A percentile compares a stretch with the other conserved stretches of the same genome.
Evolutionary conservation across 1,139 yeast genomes (phyloP).

Genomic region (Suhomyces panamericanus): DNA sequence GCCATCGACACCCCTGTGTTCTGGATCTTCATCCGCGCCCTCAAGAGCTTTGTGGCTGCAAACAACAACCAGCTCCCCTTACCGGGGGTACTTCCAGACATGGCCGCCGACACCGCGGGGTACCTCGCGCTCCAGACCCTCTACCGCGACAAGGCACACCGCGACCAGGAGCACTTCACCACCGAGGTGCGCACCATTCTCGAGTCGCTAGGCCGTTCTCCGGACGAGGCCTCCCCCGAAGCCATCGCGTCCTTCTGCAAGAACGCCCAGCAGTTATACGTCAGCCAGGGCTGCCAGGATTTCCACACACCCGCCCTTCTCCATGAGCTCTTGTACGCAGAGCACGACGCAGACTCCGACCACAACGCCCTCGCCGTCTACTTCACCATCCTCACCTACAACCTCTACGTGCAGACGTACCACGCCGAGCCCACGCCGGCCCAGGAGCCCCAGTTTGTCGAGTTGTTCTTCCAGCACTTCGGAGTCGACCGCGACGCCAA

Average conservation of each 20-base stretch:
- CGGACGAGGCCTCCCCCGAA: conserved; percentile 32
- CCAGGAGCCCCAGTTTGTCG: conserved; percentile 24
- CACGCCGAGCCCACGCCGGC: conserved; percentile 20
- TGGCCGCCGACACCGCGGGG: conserved; percentile 74
- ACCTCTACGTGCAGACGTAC: conserved; percentile 22
- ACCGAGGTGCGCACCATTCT: conserved; percentile 30
- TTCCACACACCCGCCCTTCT: conserved; percentile 18
- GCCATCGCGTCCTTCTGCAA: conserved; percentile 58
- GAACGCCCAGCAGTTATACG: conserved; percentile 46
- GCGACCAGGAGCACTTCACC: conserved; percentile 48
- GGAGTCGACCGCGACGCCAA: conserved; percentile 7
- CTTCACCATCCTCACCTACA: conserved; percentile 37
- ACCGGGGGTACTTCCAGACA: conserved; percentile 80
- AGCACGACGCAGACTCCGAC: conserved; percentile 17
- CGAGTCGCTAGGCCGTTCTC: conserved; percentile 22
- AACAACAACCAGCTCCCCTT: conserved; percentile 58
- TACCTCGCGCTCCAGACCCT: conserved; percentile 60
- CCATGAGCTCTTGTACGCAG: conserved; percentile 19
- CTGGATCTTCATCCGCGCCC: conserved; percentile 63
- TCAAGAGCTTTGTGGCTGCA: conserved; percentile 48
- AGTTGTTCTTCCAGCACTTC: conserved; percentile 17
- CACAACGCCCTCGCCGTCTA: conserved; percentile 32
- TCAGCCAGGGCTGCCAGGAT: conserved; percentile 36
- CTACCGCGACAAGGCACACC: conserved; percentile 56
- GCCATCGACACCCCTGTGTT: conserved; percentile 37